A percentile compares a stretch with the other conserved stretches of the same genome.
These are phyloP conservation scores for Akanthomyces lecanii DNA, from an alignment of 2,329 filamentous ascomycete species.

Conservation along the genomic window DNA sequence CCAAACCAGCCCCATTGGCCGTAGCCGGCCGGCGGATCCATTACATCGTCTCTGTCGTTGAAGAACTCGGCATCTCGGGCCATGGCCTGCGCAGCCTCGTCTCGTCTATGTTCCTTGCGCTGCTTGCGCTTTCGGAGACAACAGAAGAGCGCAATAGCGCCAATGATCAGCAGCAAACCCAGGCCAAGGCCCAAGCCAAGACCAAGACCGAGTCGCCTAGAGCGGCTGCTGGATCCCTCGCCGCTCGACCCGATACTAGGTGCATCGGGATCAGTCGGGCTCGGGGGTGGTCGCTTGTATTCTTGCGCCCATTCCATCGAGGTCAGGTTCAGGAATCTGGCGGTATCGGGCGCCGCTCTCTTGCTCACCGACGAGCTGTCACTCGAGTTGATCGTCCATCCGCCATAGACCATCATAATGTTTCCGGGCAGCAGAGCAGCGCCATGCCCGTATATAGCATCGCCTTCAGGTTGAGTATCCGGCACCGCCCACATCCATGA, in stretches of 20 bases:
- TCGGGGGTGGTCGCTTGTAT: slow-evolving; percentile 43
- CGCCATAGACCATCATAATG: slow-evolving; percentile 64
- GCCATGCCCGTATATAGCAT: slow-evolving; percentile 59
- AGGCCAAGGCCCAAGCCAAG: slow-evolving; percentile 63
- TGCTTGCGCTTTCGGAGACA: slow-evolving; percentile 42
- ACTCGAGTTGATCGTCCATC: slow-evolving; percentile 44
- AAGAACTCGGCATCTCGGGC: slow-evolving; percentile 48
- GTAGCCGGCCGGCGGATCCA: slow-evolving; percentile 27
- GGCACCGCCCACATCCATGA: slow-evolving; percentile 71
- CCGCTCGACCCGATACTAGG: slow-evolving; percentile 23
- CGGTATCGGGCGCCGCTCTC: slow-evolving; percentile 21
- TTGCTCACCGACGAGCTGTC: slow-evolving; percentile 27
- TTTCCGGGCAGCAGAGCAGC: slow-evolving; percentile 61
- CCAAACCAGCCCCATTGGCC: slow-evolving; percentile 31
- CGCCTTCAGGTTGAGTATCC: slow-evolving; percentile 39
- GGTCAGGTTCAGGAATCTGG: slow-evolving; percentile 54
- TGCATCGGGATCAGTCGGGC: slow-evolving; percentile 20
- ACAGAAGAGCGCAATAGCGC: slow-evolving; percentile 44
- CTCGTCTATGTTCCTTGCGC: slow-evolving; percentile 33
- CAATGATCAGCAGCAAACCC: slow-evolving; percentile 42
- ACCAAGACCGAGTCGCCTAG: slow-evolving; percentile 50
- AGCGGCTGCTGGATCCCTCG: slow-evolving; percentile 17
- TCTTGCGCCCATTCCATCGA: slow-evolving; percentile 49
- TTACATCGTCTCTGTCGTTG: slow-evolving; percentile 43
- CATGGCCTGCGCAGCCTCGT: slow-evolving; percentile 45